Conservation (phyloP, 805 yeast species). For the Sporopachydermia quercuum region DNA sequence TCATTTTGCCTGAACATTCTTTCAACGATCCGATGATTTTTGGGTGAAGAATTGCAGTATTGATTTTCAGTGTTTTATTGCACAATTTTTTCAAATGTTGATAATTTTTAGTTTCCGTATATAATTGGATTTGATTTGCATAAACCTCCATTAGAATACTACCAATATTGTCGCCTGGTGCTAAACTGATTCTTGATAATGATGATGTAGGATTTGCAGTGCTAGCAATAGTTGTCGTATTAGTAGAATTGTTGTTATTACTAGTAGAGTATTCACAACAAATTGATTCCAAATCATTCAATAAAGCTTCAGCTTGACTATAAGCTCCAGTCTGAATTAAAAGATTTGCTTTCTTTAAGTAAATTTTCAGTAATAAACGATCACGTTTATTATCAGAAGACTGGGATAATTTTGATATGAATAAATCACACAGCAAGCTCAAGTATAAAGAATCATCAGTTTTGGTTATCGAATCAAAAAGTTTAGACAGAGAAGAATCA, state of each 20-base stretch:
- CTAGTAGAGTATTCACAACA: slow-evolving; percentile 29
- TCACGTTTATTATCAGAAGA: slow-evolving; percentile 14
- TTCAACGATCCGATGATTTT: slow-evolving; percentile 56
- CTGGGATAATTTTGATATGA: slow-evolving; percentile 9
- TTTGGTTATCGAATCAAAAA: slow-evolving; percentile 15
- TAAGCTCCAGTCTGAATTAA: slow-evolving; percentile 17
- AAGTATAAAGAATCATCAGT: slow-evolving; percentile 10
- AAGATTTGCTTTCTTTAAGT: slow-evolving; percentile 27
- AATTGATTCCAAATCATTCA: slow-evolving; percentile 23
- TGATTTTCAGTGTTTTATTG: slow-evolving; percentile 29
- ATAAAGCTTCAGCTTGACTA: slow-evolving; percentile 20
- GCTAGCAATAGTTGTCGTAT: too few species aligned
- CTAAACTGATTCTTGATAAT: background rate
- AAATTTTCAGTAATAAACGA: slow-evolving; percentile 33
- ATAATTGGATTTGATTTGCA: slow-evolving; percentile 48
- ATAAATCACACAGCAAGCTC: slow-evolving; percentile 14
- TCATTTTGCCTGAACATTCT: slow-evolving; percentile 62
- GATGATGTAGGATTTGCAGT: too few species aligned
- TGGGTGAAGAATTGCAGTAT: slow-evolving; percentile 63
- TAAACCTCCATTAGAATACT: slow-evolving; percentile 39
- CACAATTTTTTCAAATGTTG: slow-evolving; percentile 33
- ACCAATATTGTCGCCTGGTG: background rate
- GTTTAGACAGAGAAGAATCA: slow-evolving; percentile 20
- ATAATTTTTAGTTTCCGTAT: slow-evolving; percentile 24
- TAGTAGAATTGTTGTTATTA: too few species aligned